A percentile compares a stretch with the other conserved stretches of the same genome.
phyloP scores from a whole-genome alignment of 2,329 filamentous ascomycete species.

The Phoma sp. region DNA sequence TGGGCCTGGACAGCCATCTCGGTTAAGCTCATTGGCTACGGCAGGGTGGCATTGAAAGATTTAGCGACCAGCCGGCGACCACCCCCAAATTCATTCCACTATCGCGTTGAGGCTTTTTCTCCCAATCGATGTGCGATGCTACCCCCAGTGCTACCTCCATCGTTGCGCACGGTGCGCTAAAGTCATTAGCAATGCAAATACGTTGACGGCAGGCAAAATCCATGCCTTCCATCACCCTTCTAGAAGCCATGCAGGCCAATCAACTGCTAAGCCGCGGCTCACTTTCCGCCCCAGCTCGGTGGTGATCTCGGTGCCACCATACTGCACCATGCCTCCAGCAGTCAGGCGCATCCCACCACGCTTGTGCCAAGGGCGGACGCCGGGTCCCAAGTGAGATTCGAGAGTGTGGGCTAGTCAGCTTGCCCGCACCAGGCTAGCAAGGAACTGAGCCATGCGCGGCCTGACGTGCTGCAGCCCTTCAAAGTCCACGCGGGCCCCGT shows the following conservation, averaged over 20 bases:
- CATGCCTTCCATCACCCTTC: slow-evolving; percentile 20
- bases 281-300: slow-evolving; percentile 20
- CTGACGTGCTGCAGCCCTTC: slow-evolving; percentile 37
- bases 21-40: slow-evolving; percentile 25
- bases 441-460: slow-evolving; percentile 28
- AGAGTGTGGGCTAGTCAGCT: slow-evolving; percentile 22
- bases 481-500: slow-evolving; percentile 33
- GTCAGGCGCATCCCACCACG: slow-evolving; percentile 15
- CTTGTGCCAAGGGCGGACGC: slow-evolving; percentile 26
- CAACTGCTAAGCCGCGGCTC: slow-evolving; percentile 8
- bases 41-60: background rate
- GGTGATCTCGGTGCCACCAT: slow-evolving; percentile 21
- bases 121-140: slow-evolving; percentile 5
- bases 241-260: slow-evolving; percentile 18
- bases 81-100: slow-evolving; percentile 3
- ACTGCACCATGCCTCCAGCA: slow-evolving; percentile 15
- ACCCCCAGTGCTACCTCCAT: background rate
- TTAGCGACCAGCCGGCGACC: slow-evolving; percentile 12
- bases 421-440: slow-evolving; percentile 29
- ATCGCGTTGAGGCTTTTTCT: slow-evolving; percentile 12
- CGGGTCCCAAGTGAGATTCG: slow-evolving; percentile 27
- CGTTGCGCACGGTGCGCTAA: background rate
- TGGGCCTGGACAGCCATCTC: slow-evolving; percentile 11
- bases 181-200: slow-evolving; percentile 4
- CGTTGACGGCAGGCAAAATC: slow-evolving; percentile 16